Evolutionary conservation across 108 stramenopile species (phyloP), one percentile per base, ranked within the genome.

Genomic region (Craspedostauros australis): DNA sequence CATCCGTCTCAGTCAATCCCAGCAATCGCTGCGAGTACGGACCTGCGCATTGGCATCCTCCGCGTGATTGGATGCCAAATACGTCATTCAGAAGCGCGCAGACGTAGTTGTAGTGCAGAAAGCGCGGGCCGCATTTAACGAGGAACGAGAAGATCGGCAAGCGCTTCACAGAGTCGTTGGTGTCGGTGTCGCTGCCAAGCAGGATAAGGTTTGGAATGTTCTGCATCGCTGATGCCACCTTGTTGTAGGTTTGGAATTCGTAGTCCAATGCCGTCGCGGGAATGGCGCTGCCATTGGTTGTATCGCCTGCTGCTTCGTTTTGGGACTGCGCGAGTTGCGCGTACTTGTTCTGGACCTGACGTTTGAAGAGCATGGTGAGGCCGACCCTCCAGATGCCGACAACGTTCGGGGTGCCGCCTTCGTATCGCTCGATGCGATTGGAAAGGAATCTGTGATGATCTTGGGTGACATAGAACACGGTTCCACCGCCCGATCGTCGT

Each of bases 361-460:
- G 56, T 50, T 93, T 89, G 34, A 93, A 68, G 46, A 84, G 58
- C 50, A 95, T 71, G 14, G 79, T 76, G 26, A 98, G 64, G 18
- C 96, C 98, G 21, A 88, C 70, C 5, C 96, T 65, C 46, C 93
- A 76, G 53, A 93, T 82, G 5, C 95, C 95, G 26, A 92, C 60
- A 2, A 98, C 82, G 63, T 96, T 82, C 1, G 97, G 96, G n/a
- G 97, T 95, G 6, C 98, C 98, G 0, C 95, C 98, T 73, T 99
- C 98, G 60, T 96, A 96, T 42, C 98, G 63, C 60, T 97, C 96
- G 7, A 94, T 86, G 21, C 88, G 88, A 72, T 99, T 93, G 43
- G 89, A 84, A 38, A 92, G 54, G 58, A 95, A 99, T 26, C 95
- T 77, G 68, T 97, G 98, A 50, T 82, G 72, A 38, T 66, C 46